Evolutionary conservation across 495 filamentous ascomycete species (phyloP), one percentile per base, ranked within the genome.

Genomic region (Daldinia loculata): DNA sequence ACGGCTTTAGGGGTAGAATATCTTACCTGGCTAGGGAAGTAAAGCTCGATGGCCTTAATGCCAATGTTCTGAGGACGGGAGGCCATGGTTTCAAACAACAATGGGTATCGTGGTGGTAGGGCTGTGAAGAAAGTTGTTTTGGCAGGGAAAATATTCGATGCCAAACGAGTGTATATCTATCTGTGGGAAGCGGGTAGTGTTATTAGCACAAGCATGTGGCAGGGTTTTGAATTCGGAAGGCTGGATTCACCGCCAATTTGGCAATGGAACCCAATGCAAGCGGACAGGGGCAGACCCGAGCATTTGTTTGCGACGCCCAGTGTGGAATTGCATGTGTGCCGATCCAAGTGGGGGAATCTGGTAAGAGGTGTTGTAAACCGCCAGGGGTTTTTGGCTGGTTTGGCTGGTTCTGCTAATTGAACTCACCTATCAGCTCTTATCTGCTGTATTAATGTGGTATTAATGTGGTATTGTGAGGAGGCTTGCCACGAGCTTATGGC

Each of bases 1-100:
- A 26, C 9, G 41, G 17, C 6, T 22, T 19, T 56, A 6, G 17
- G 17, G 30, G 19, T 19, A 38, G 7, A 19, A 22, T 27, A 55
- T 82, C 91, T 67, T 83, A 97, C 95, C 89, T 97, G 95, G 80
- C 87, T 92, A 61, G 95, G 95, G 80, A 97, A 97, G 84, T 99
- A 99, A 80, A 99, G 91, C 85, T 98, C 95, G 82, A 99, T 95
- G 93, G 92, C 95, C 87, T 98, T 99, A 82, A 99, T 97, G 88
- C 95, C 95, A 78, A 99, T 92, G 84, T 98, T 98, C 81, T 95
- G 90, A 65, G 95, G 93, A 80, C 93, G 92, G 71, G 92, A 76
- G 76, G 92, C 89, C 95, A 97, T 98, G 74, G 72, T 90, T 83
- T 75, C 59, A 38, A 70, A 53, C 56, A 53, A 36, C 27, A 48